A percentile compares a stretch with the other conserved stretches of the same genome.
Evolutionary conservation across 2,329 filamentous ascomycete genomes (phyloP).

Genomic region (Stagonosporopsis rhizophila): DNA sequence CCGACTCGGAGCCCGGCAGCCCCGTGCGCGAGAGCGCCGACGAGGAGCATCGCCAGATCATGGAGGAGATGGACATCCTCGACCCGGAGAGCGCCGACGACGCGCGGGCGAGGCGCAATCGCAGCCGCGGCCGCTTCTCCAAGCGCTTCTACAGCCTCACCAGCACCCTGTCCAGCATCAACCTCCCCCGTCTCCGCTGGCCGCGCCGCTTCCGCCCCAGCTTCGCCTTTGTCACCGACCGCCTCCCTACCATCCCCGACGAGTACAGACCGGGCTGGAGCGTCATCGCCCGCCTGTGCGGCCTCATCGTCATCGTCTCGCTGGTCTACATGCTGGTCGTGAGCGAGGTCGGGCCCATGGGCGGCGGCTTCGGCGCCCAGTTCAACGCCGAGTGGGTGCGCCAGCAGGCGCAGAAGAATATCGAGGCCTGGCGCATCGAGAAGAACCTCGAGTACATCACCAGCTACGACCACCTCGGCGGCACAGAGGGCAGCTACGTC

Average conservation of each 20-base stretch:
- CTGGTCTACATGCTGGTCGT: slow-evolving; percentile 86
- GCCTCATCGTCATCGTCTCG: slow-evolving; percentile 75
- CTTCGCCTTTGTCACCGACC: slow-evolving; percentile 42
- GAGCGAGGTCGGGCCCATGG: slow-evolving; percentile 79
- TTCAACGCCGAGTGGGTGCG: slow-evolving; percentile 87
- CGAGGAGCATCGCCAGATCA: slow-evolving; percentile 72
- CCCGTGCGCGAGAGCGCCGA: slow-evolving; percentile 62
- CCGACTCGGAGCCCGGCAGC: slow-evolving; percentile 56
- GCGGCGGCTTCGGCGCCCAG: slow-evolving; percentile 65
- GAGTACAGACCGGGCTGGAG: slow-evolving; percentile 65
- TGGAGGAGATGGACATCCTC: slow-evolving; percentile 71
- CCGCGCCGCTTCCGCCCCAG: slow-evolving; percentile 21
- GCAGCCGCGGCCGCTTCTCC: slow-evolving; percentile 54
- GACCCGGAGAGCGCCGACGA: slow-evolving; percentile 47
- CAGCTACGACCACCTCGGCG: slow-evolving; percentile 86
- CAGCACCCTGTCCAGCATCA: slow-evolving; percentile 64
- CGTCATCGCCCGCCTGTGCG: slow-evolving; percentile 75
- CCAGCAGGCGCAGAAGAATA: slow-evolving; percentile 73
- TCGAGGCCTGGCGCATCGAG: slow-evolving; percentile 69
- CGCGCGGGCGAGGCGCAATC: slow-evolving; percentile 37
- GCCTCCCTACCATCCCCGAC: slow-evolving; percentile 54
- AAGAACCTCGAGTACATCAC: slow-evolving; percentile 80
- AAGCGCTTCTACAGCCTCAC: slow-evolving; percentile 65
- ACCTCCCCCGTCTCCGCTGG: slow-evolving; percentile 46
- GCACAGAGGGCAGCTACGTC: slow-evolving; percentile 90